These are phyloP conservation scores for Somion occarium DNA, from an alignment of 1,284 basidiomycete species.

Conservation along the genomic window DNA sequence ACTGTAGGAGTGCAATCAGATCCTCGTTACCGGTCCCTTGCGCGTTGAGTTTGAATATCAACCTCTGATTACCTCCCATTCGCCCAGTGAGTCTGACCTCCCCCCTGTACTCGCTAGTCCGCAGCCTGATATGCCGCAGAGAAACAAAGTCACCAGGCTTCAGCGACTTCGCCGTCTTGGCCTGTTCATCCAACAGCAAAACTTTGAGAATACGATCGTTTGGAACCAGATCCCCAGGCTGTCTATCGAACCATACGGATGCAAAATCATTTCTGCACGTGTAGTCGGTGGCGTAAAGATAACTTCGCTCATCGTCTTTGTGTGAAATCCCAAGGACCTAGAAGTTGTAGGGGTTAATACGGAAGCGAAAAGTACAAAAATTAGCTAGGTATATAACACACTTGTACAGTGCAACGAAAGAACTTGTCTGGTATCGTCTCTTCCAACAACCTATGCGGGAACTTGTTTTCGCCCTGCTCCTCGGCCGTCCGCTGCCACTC, in stretches of 20 bases:
- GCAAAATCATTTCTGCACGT: conserved; percentile 44
- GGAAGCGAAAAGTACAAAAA: conserved; percentile 18
- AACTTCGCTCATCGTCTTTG: conserved; percentile 28
- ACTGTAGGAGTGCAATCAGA: conserved; percentile 27
- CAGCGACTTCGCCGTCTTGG: conserved; percentile 35
- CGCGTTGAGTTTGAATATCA: conserved; percentile 45
- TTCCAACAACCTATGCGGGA: conserved; percentile 42
- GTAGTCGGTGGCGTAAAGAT: conserved; percentile 64
- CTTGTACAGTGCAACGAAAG: conserved; percentile 59
- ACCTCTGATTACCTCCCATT: conserved; percentile 51
- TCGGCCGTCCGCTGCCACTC: conserved; percentile 36
- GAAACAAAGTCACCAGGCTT: conserved; percentile 38
- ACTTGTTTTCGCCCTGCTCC: conserved; percentile 25
- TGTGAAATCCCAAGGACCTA: conserved; percentile 43
- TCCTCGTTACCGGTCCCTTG: conserved; percentile 25
- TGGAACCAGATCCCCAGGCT: conserved; percentile 35
- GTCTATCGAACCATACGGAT: conserved; percentile 19
- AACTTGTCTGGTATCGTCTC: conserved; percentile 37
- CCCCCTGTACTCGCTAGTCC: conserved; percentile 22
- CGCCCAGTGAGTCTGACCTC: conserved; percentile 39
- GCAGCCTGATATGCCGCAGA: conserved; percentile 48
- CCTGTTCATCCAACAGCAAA: conserved; percentile 44
- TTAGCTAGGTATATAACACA: conserved; percentile 21
- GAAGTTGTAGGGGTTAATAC: background rate
- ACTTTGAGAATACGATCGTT: conserved; percentile 52